These are phyloP conservation scores for Dioscorea cayenensis DNA, from an alignment of 116 monocot genomes.

Conservation along the genomic window DNA sequence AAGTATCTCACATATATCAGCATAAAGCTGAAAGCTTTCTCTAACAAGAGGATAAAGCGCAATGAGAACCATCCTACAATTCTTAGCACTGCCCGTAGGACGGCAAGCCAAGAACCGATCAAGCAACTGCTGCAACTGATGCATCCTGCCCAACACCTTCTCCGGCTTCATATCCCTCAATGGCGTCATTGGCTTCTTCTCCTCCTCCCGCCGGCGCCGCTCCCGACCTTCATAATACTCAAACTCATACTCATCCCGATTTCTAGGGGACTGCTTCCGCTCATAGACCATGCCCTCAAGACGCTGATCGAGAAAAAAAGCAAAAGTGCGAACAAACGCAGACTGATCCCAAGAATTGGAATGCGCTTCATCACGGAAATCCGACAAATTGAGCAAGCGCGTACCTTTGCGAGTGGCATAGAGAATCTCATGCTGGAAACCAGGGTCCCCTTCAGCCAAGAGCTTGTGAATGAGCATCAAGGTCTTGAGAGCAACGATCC, in stretches of 20 bases:
- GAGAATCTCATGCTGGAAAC: slow-evolving; percentile 74
- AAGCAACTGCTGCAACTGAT: slow-evolving; percentile 67
- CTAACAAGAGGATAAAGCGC: slow-evolving; percentile 62
- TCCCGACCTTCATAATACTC: slow-evolving; percentile 11
- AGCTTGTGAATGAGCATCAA: slow-evolving; percentile 80
- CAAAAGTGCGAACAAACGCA: slow-evolving; percentile 82
- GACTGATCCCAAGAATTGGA: slow-evolving; percentile 92
- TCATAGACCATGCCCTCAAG: slow-evolving; percentile 70
- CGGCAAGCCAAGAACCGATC: slow-evolving; percentile 73
- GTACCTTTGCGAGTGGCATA: slow-evolving; percentile 68
- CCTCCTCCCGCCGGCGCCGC: slow-evolving; percentile 6
- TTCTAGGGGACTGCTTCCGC: slow-evolving; percentile 25
- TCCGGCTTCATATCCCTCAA: slow-evolving; percentile 65
- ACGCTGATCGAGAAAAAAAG: slow-evolving; percentile 79
- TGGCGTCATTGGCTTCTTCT: slow-evolving; percentile 53
- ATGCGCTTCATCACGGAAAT: slow-evolving; percentile 89
- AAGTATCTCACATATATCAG: slow-evolving; percentile 70
- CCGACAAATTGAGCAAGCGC: slow-evolving; percentile 77
- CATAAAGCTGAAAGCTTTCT: slow-evolving; percentile 92
- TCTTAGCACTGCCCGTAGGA: slow-evolving; percentile 72
- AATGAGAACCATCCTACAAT: slow-evolving; percentile 52
- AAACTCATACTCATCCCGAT: not conserved
- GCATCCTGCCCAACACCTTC: slow-evolving; percentile 53
- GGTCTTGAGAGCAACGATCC: slow-evolving; percentile 80
- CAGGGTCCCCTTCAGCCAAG: slow-evolving; percentile 53